Evolutionary conservation across 1,284 basidiomycete genomes (phyloP).

Genomic region (Sutorius eximius): DNA sequence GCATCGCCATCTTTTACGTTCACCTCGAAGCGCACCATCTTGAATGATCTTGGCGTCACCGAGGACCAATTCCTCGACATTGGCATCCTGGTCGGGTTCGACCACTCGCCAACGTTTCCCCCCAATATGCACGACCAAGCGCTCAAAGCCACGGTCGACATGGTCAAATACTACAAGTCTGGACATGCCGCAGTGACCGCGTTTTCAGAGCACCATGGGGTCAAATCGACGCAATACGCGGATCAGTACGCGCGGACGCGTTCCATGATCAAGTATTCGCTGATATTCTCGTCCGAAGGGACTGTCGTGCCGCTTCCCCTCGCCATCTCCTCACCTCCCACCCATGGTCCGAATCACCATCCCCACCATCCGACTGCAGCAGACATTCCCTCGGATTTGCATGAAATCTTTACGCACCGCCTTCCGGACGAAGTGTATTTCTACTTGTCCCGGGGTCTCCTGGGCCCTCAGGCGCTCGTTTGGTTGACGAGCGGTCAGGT

Average conservation of each 20-base stretch:
- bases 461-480: conserved; percentile 85
- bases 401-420: conserved; percentile 93
- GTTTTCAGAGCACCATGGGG: conserved; percentile 74
- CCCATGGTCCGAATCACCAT: conserved; percentile 56
- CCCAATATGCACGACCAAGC: conserved; percentile 78
- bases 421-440: conserved; percentile 97
- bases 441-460: conserved; percentile 90
- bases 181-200: conserved; percentile 81
- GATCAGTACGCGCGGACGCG: conserved; percentile 91
- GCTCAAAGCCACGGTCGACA: conserved; percentile 82
- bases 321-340: conserved; percentile 55
- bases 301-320: conserved; percentile 86
- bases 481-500: conserved; percentile 89
- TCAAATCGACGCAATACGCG: conserved; percentile 74
- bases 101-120: conserved; percentile 85
- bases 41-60: conserved; percentile 73
- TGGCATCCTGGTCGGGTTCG: conserved; percentile 89
- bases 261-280: conserved; percentile 89
- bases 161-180: conserved; percentile 87
- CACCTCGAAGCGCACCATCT: conserved; percentile 77
- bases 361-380: conserved; percentile 73
- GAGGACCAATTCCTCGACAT: conserved; percentile 97
- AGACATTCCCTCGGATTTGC: conserved; percentile 89
- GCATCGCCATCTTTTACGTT: conserved; percentile 76
- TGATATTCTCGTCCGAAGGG: conserved; percentile 91